These are phyloP conservation scores for Podaxis sp. DNA, from an alignment of 768 basidiomycete genomes.

Conservation along the genomic window DNA sequence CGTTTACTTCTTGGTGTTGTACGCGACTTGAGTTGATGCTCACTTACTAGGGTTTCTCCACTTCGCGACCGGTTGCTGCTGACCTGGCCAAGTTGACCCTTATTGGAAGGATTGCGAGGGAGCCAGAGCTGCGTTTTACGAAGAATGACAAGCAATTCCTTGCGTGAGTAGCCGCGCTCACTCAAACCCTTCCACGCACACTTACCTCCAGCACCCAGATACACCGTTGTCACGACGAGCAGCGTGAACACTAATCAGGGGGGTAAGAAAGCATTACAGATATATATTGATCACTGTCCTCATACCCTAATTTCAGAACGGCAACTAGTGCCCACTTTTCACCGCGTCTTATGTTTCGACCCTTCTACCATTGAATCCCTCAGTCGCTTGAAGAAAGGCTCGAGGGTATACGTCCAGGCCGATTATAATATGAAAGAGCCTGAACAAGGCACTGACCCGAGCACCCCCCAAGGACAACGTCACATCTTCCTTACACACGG, in stretches of 20 bases:
- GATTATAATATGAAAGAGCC: conserved; percentile 75
- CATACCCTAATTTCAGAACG: conserved; percentile 42
- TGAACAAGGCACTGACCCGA: conserved; percentile 61
- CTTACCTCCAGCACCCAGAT: conserved; percentile 40
- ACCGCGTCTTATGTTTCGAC: conserved; percentile 74
- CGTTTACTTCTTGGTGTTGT: not conserved
- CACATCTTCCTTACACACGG: conserved; percentile 85
- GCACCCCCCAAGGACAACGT: conserved; percentile 69
- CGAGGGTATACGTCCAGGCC: conserved; percentile 80
- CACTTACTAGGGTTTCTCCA: conserved; percentile 59
- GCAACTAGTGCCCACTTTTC: conserved; percentile 64
- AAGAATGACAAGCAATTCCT: conserved; percentile 80
- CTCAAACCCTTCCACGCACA: not conserved
- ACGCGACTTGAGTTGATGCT: not conserved
- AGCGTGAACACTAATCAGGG: conserved; percentile 49
- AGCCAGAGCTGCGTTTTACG: conserved; percentile 69
- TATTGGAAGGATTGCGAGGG: conserved; percentile 69
- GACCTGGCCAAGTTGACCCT: conserved; percentile 79
- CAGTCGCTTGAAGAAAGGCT: conserved; percentile 63
- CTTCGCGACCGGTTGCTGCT: conserved; percentile 48
- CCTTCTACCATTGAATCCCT: conserved; percentile 62
- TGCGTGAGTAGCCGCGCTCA: conserved; percentile 44
- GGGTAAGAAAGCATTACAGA: conserved; percentile 58
- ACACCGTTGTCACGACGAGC: conserved; percentile 74
- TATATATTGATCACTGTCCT: conserved; percentile 6